phyloP scores from a whole-genome alignment of 2,329 filamentous ascomycete species.

The Pyricularia sp. region DNA sequence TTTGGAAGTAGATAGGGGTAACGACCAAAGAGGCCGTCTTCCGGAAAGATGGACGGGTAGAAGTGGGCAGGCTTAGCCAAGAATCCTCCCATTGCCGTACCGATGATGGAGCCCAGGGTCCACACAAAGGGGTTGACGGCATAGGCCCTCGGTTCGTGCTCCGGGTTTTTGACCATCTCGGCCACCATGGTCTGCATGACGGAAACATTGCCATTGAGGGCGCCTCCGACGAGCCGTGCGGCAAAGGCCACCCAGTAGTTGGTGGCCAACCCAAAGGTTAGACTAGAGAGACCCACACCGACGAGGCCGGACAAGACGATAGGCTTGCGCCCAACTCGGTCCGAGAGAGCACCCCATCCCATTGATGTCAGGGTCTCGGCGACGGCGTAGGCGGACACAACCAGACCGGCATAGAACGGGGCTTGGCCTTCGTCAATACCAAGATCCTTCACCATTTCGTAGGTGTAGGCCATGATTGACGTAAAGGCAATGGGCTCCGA shows the following conservation, averaged over 20 bases:
- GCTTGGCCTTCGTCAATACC: conserved; percentile 27
- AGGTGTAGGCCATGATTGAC: conserved; percentile 34
- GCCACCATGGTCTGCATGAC: conserved; percentile 33
- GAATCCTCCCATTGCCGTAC: conserved; percentile 63
- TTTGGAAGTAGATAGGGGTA: conserved; percentile 4
- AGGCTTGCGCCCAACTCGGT: conserved; percentile 25
- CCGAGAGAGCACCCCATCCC: conserved; percentile 30
- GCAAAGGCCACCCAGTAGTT: conserved; percentile 32
- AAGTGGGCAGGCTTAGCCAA: neutral
- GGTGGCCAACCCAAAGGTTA: conserved; percentile 30
- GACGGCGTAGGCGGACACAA: conserved; percentile 32
- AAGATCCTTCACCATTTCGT: conserved; percentile 30
- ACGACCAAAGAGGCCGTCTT: neutral
- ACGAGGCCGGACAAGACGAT: conserved; percentile 20
- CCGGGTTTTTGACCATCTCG: conserved; percentile 30
- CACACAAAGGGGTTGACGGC: conserved; percentile 64
- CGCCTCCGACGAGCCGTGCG: conserved; percentile 28
- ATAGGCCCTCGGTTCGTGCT: conserved; percentile 22
- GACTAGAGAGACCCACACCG: conserved; percentile 25
- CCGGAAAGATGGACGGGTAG: neutral
- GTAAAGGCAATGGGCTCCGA: conserved; percentile 35
- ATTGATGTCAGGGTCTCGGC: conserved; percentile 32
- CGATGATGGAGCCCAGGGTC: conserved; percentile 82
- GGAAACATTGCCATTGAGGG: conserved; percentile 28
- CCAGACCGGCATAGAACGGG: conserved; percentile 39